These are phyloP conservation scores for Ogataea nonfermentans DNA, from an alignment of 805 yeast genomes.

Conservation along the genomic window DNA sequence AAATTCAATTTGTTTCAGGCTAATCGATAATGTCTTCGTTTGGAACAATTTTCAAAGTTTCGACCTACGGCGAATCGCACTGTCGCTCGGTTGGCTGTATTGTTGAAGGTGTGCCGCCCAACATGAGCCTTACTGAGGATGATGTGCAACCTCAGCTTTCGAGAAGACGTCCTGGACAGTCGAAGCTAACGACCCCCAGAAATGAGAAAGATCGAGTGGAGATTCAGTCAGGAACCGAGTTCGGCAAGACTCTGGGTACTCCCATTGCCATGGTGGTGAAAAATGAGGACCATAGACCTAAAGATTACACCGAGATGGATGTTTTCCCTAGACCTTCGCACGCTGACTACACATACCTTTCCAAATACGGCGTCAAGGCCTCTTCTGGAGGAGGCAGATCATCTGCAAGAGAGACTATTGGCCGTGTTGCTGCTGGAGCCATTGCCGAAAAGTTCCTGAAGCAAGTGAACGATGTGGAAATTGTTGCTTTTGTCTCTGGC, in stretches of 20 bases:
- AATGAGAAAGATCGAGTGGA: constrained; percentile 91
- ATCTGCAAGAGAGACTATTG: constrained; percentile 96
- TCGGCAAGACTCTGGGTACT: constrained; percentile 87
- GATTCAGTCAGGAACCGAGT: constrained; percentile 93
- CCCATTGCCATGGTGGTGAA: constrained; percentile 92
- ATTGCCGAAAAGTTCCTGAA: constrained; percentile 89
- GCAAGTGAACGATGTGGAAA: constrained; percentile 79
- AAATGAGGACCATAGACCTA: constrained; percentile 96
- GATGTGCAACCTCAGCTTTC: constrained; percentile 96
- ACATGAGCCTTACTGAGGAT: constrained; percentile 74
- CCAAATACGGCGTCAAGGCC: constrained; percentile 90
- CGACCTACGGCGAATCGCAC: constrained; percentile 98
- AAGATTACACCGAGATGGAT: constrained; percentile 94
- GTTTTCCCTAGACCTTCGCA: constrained; percentile 96
- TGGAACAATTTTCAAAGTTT: constrained; percentile 66
- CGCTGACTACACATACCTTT: constrained; percentile 91
- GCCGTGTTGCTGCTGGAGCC: constrained; percentile 98
- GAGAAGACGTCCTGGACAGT: constrained; percentile 97
- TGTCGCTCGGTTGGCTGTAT: constrained; percentile 97
- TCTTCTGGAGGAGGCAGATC: constrained; percentile 98
- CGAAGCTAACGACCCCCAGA: constrained; percentile 89
- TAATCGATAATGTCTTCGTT: constrained; percentile 63
- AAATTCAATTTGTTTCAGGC: constrained; percentile 1
- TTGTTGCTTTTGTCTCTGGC: constrained; percentile 94
- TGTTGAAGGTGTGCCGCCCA: constrained; percentile 98